These are phyloP conservation scores for Parafenestella ontariensis DNA, from an alignment of 2,329 filamentous ascomycete species.

Conservation along the genomic window DNA sequence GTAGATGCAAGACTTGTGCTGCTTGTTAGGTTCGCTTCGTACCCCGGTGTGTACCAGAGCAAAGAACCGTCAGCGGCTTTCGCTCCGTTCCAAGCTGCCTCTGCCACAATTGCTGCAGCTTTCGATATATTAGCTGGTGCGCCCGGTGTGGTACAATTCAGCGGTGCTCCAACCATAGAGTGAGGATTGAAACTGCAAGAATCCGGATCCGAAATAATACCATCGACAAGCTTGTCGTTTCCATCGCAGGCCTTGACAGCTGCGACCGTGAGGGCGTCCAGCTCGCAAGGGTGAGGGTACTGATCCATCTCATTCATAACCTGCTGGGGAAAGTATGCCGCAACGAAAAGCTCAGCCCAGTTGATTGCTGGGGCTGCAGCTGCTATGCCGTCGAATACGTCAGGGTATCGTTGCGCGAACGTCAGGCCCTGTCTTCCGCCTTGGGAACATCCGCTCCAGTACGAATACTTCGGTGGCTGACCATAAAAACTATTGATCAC, in stretches of 20 bases:
- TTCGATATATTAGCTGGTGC: neutral
- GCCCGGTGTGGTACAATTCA: neutral
- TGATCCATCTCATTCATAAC: slow-evolving; percentile 3
- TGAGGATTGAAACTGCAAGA: slow-evolving; percentile 29
- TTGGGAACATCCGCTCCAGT: slow-evolving; percentile 45
- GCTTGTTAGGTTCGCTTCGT: slow-evolving; percentile 4
- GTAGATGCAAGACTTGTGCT: slow-evolving; percentile 2
- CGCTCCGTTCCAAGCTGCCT: slow-evolving; percentile 21
- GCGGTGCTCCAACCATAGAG: slow-evolving; percentile 1
- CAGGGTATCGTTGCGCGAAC: slow-evolving; percentile 39
- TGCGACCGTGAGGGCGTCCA: slow-evolving; percentile 24
- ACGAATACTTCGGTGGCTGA: slow-evolving; percentile 34
- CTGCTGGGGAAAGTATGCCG: slow-evolving; percentile 25
- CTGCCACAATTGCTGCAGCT: slow-evolving; percentile 5
- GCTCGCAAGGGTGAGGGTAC: slow-evolving; percentile 26
- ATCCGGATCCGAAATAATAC: slow-evolving; percentile 25
- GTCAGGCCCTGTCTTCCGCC: slow-evolving; percentile 42
- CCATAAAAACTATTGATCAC: slow-evolving; percentile 36
- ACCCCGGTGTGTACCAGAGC: slow-evolving; percentile 13
- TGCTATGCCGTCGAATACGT: slow-evolving; percentile 37
- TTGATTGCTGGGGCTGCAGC: slow-evolving; percentile 36
- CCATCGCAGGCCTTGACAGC: slow-evolving; percentile 30
- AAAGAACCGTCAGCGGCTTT: slow-evolving; percentile 9
- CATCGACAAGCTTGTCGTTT: slow-evolving; percentile 28
- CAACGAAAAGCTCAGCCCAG: slow-evolving; percentile 16